Conservation (phyloP, 2,329 filamentous ascomycete species). For the Cladophialophora immunda region DNA sequence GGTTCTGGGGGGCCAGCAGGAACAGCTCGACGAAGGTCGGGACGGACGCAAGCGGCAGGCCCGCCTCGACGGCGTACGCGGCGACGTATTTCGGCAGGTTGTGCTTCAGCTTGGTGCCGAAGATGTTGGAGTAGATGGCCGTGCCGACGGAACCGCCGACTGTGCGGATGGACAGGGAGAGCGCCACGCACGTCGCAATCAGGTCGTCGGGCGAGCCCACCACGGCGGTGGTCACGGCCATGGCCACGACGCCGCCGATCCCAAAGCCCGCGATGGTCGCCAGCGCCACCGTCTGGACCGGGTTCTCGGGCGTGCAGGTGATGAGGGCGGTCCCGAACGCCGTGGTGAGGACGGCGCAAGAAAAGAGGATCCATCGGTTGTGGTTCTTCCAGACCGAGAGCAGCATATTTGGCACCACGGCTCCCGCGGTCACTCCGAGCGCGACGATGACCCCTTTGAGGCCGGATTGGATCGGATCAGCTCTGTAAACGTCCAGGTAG, state of each 20-base stretch:
- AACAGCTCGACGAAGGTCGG: constrained; percentile 12
- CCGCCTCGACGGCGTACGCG: constrained; percentile 13
- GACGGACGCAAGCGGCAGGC: background rate
- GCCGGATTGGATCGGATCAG: constrained; percentile 70
- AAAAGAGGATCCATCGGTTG: constrained; percentile 2
- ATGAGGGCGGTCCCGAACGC: background rate
- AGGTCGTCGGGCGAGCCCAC: constrained; percentile 15
- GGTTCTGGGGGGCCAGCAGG: constrained; percentile 1
- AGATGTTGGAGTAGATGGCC: constrained; percentile 22
- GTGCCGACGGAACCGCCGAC: constrained; percentile 25
- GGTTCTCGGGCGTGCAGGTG: background rate
- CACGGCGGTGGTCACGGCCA: constrained; percentile 15
- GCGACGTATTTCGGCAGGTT: constrained; percentile 3
- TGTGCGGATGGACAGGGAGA: constrained; percentile 22
- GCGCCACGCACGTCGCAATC: constrained; percentile 19
- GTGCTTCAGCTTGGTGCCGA: constrained; percentile 14
- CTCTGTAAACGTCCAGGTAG: constrained; percentile 70
- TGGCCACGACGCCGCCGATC: constrained; percentile 20
- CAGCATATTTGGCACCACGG: constrained; percentile 13
- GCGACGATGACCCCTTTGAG: constrained; percentile 46
- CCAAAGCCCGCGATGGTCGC: background rate
- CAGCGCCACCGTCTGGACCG: background rate
- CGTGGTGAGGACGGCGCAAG: background rate
- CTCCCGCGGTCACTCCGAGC: constrained; percentile 16
- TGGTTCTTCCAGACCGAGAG: constrained; percentile 6